Conservation (phyloP, 108 stramenopile genomes). For the Cyclotella atomus region DNA sequence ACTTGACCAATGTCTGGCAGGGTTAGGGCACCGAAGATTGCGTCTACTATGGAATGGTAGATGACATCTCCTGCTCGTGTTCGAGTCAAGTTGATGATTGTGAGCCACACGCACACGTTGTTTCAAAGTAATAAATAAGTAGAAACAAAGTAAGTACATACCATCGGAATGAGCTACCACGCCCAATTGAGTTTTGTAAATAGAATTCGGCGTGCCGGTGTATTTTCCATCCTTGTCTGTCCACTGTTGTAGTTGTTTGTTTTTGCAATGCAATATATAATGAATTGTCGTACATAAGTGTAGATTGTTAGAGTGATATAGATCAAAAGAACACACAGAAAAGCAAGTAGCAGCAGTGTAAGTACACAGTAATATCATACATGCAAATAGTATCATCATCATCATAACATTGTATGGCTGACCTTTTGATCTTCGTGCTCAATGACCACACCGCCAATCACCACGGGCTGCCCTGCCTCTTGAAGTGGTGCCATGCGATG, state of each 20-base stretch:
- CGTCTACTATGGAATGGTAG: slow-evolving; percentile 94
- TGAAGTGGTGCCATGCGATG: slow-evolving; percentile 89
- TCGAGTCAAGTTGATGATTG: too few species aligned
- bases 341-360: too few species aligned
- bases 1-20: slow-evolving; percentile 94
- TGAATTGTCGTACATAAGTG: too few species aligned
- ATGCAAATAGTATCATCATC: too few species aligned
- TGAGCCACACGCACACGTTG: too few species aligned
- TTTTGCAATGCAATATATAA: too few species aligned
- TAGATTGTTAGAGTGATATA: too few species aligned
- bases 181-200: slow-evolving; percentile 84
- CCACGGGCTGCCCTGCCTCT: slow-evolving; percentile 89
- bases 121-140: too few species aligned
- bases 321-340: too few species aligned
- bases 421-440: slow-evolving; percentile 83
- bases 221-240: slow-evolving; percentile 85
- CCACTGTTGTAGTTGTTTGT: slow-evolving; percentile 72
- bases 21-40: slow-evolving; percentile 91
- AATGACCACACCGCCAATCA: slow-evolving; percentile 91
- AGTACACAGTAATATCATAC: too few species aligned
- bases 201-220: slow-evolving; percentile 61
- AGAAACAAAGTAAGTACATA: neutral
- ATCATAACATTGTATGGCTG: too few species aligned
- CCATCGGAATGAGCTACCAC: slow-evolving; percentile 95
- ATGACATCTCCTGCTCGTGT: slow-evolving; percentile 87